Evolutionary conservation across 371 early-diverging fungal genomes (phyloP), one percentile per base, ranked within the genome.

Genomic region (Mortierella sp.): DNA sequence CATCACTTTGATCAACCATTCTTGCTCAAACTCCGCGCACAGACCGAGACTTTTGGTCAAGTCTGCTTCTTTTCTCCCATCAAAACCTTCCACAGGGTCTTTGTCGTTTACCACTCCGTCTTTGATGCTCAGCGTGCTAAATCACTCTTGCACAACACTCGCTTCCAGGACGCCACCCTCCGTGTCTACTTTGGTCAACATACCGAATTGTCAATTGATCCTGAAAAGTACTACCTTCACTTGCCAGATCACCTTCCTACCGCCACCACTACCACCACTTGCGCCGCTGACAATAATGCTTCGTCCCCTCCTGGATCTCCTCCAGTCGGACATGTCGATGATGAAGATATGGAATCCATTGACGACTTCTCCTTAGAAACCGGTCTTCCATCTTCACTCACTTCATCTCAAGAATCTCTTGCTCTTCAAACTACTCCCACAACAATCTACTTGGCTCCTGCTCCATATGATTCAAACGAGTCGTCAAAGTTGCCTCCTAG

Each of bases 281-380:
- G 87, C 84, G 8, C 66, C 32, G n/a, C n/a, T n/a, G 61, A 62
- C 6, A 54, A 86, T 9, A 78, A 6, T 40, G 30, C 94, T 16
- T 90, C 93, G 26, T 95, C 95, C 30, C 96, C 96, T 37, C 96
- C 96, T 6, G 95, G 95, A 2, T 93, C 94, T 20, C 96, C 96
- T 14, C 94, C 91, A 62, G 86, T 93, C 40, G 92, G 91, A 35
- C 93, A 96, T 93, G 86, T 84, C 9, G 88, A 84, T n/a, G 95
- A 95, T 1, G 83, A 83, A 6, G 89, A 90, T 12, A 80, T 94
- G 49, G 81, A 94, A 24, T 5, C 79, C 88, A 39, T 69, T 55
- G 84, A 35, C 77, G 80, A 40, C 73, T 72, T 66, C 67, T 75
- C 73, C 37, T 43, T 62, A 83, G 59, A 64, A 0, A 39, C 24